Percentiles rank a stretch among this genome's conserved stretches.
phyloP scores from a whole-genome alignment of 345 rosid genomes.

The Eucalyptus decipiens region DNA sequence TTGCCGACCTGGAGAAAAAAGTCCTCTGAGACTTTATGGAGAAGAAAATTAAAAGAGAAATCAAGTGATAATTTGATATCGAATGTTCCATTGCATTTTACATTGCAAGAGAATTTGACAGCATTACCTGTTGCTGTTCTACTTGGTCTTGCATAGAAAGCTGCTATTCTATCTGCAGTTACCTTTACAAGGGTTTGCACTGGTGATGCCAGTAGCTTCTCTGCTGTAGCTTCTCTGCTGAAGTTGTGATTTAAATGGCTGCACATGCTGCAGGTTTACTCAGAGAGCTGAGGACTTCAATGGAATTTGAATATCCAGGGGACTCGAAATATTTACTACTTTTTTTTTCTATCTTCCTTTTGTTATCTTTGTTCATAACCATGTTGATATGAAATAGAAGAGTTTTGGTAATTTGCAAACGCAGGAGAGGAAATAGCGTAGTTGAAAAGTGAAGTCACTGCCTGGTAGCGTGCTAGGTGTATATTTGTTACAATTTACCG shows the following conservation, averaged over 20 bases:
- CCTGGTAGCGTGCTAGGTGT: background rate
- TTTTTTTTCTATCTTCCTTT: background rate
- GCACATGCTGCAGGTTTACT: background rate
- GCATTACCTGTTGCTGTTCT: background rate
- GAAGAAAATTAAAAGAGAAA: background rate
- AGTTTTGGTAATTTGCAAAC: background rate
- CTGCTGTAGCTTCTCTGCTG: background rate
- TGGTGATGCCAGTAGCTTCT: background rate
- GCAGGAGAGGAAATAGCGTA: background rate
- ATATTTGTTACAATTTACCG: background rate
- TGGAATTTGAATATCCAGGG: background rate
- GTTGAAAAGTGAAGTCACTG: background rate
- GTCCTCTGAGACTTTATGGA: background rate
- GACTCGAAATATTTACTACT: background rate
- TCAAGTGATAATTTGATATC: background rate
- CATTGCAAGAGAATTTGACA: background rate
- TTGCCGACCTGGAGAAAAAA: background rate
- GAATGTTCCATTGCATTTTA: background rate
- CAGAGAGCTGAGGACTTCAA: background rate
- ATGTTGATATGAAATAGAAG: background rate
- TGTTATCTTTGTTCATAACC: background rate
- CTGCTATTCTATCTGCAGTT: background rate
- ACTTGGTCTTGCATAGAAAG: background rate
- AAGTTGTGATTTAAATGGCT: background rate
- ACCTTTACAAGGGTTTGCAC: background rate